Evolutionary conservation across 2,329 filamentous ascomycete genomes (phyloP), one percentile per base, ranked within the genome.

Genomic region (Penicillium freii): DNA sequence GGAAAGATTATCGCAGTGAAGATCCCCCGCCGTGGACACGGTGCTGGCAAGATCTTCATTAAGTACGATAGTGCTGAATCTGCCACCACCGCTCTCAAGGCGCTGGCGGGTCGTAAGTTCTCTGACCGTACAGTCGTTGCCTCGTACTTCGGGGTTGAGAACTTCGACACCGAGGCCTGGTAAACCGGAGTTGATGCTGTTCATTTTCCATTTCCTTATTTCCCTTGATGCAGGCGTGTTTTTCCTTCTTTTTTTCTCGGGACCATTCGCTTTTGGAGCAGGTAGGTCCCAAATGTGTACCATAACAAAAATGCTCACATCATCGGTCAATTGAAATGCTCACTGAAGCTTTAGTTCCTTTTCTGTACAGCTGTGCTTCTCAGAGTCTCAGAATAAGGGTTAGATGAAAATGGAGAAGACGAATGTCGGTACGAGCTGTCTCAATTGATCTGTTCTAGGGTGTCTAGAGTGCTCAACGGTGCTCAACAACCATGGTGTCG

Each of bases 21-120:
- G 80, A 88, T 99, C 57, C 94, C 94, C 5, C 85, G 94, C 58
- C 93, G 94, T 2, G 86, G 85, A 23, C 85, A 91, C 31, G 94
- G 94, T 46, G 92, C 99, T 23, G 94, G 94, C 72, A 99, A 97
- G 82, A 97, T 99, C 66, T 99, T 88, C 73, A 88, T 99, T 79
- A 97, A 97, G 74, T 99, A 91, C 71, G 90, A 94, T 63, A 84
- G 81, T 3, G 79, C 84, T 2, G 91, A 92, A 50, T 86, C 87
- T 9, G 90, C 93, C 21, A 88, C 89, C 61, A 92, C 90, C 69
- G 95, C 94, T 8, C 81, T 99, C 56, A 87, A 88, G 68, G 88
- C 91, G n/a, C 81, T 99, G 66, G 94, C 95, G 31, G 94, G 94
- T 46, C 85, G 95, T 63, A 97, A 97, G 74, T 99, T 99, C 73